A percentile compares a stretch with the other conserved stretches of the same genome.
Evolutionary conservation across 2,329 filamentous ascomycete species (phyloP).

Genomic region (Nothophoma quercina): DNA sequence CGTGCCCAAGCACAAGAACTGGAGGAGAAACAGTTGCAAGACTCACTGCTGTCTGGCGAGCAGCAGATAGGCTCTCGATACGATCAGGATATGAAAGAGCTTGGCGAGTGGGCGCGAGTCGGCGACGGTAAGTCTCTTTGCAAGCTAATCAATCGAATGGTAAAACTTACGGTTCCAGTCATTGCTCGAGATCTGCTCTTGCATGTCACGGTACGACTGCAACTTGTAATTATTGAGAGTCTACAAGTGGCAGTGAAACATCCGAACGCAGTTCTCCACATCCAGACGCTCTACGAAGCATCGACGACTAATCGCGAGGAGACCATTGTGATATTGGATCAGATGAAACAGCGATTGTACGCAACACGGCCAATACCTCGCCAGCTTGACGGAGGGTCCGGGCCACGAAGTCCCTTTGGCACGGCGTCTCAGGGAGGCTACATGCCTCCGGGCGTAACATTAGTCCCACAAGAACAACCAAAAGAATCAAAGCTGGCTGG

Average conservation of each 20-base stretch:
- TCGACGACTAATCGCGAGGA: constrained; percentile 46
- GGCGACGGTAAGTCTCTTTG: constrained; percentile 48
- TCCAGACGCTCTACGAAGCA: constrained; percentile 47
- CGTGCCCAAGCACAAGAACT: constrained; percentile 35
- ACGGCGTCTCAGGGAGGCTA: constrained; percentile 29
- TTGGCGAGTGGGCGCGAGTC: constrained; percentile 46
- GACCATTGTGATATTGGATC: constrained; percentile 44
- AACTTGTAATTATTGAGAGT: constrained; percentile 51
- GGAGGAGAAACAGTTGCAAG: constrained; percentile 49
- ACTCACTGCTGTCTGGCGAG: constrained; percentile 49
- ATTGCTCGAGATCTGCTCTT: constrained; percentile 47
- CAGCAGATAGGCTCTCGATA: constrained; percentile 45
- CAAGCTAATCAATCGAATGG: constrained; percentile 9
- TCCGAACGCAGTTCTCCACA: constrained; percentile 42
- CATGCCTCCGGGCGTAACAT: constrained; percentile 30
- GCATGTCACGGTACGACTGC: constrained; percentile 45
- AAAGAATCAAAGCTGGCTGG: constrained; percentile 30
- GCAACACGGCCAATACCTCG: constrained; percentile 31
- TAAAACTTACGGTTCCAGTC: constrained; percentile 28
- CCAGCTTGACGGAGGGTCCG: constrained; percentile 19
- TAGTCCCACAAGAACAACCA: constrained; percentile 19
- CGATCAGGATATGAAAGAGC: constrained; percentile 42
- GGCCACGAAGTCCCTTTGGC: no score
- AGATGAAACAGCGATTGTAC: constrained; percentile 49
- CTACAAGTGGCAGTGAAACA: constrained; percentile 49